Evolutionary conservation across 208 protist species (phyloP), one percentile per base, ranked within the genome.

Genomic region (Wallacemonas sp.): DNA sequence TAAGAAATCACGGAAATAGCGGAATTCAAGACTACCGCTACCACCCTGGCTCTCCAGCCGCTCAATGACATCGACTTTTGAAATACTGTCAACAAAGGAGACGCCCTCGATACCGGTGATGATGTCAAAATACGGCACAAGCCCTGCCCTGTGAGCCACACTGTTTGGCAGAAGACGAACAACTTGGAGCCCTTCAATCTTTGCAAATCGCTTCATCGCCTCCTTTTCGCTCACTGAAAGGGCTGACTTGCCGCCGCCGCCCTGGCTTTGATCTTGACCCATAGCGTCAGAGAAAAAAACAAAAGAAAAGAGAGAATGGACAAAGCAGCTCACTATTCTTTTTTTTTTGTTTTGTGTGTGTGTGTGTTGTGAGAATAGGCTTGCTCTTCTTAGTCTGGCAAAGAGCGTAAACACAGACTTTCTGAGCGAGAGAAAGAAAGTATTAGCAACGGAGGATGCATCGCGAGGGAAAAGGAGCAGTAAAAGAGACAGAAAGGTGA

Each of bases 81-180:
- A 58, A 19, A 58, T 58, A 31, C 34, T 41, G 1, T 75, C 64
- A 15, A 82, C 36, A 9, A 63, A 28, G n/a, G 62, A 33, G n/a
- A 84, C 44, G 31, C 51, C 51, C 60, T 97, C 86, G 15, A 92
- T 56, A 2, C 78, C 82, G 19, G 72, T 81, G 54, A 97, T 91
- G 33, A 97, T 82, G 73, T 97, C 91, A 58, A 97, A 97, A 62
- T 86, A 97, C 2, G 91, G 89, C 22, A 93, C 49, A 17, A 97
- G 59, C 3, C 91, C 91, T 2, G 75, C 73, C n/a, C 69, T 51
- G 54, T 93, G 79, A 1, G 91, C 88, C 9, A 88, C 87, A 61
- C 88, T 93, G 60, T 82, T 60, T 0, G 87, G 86, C 12, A 94
- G 51, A 17, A 97, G 49, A 15, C 88, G 82, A 2, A 77, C 80